Base-by-base conservation (phyloP, 129 eudicot species). In the Scalesia atractyloides region DNA sequence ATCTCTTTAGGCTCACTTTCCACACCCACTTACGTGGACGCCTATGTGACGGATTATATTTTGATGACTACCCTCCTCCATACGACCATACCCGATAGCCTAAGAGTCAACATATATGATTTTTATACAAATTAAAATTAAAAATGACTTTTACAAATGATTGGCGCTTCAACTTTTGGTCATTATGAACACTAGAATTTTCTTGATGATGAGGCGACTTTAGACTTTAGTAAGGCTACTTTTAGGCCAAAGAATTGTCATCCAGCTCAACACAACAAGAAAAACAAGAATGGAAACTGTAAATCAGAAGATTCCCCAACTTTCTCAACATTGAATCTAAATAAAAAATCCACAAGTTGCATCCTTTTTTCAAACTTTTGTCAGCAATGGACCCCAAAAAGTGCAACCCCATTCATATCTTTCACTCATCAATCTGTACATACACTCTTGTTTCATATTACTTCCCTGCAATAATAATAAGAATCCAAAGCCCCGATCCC, bases 401-500 rank as follows among this genome's bases (percentile, higher is more conserved):
- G 51, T 3, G 15, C 61, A 57, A 52, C 54, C 72, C 63, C 43
- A 76, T 68, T 68, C 75, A 48, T 20, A 59, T 48, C 64, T 76
- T 69, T 68, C 54, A 76, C 47, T 68, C 77, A 52, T 70, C 59
- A 53, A 63, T 7, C 59, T 63, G 62, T 53, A 70, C 77, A 43
- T 39, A 56, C 73, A 66, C 80, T 66, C 51, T 48, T 17, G n/a
- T 64, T 60, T 57, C 59, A 43, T 53, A 59, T 66, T 66, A 53
- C 79, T 66, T 68, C 66, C 26, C 41, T 68, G 2, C 54, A 59
- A 22, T 50, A 17, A 59, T 15, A 64, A 26, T 26, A 26, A n/a
- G n/a, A n/a, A 44, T 8, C 10, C 80, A 67, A 70, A 64, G 14
- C 33, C 30, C 68, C 64, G 77, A 78, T 78, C 82, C 82, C 82